Evolutionary conservation across 768 basidiomycete species (phyloP), one percentile per base, ranked within the genome.

Genomic region (Pleurotus cornucopiae): DNA sequence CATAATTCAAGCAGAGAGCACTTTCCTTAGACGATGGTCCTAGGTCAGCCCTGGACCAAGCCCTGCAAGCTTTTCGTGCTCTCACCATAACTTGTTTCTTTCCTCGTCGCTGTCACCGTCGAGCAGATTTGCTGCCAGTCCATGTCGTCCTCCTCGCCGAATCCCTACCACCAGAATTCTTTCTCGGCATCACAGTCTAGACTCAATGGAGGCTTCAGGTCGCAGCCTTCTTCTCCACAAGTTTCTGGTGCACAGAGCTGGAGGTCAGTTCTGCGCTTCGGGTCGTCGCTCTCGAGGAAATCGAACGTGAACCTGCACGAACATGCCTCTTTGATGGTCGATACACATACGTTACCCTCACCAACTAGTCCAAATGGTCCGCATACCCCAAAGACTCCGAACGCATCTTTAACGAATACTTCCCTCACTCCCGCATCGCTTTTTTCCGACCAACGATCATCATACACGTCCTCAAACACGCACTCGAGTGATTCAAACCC

Each of bases 211-310:
- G 53, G 20, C 30, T 55, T 39, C 11, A 53, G 51, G 51, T 23
- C 39, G 57, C 61, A 67, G 20, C 65, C 64, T 58, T 59, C 64
- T 21, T 66, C 70, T 45, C 68, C 70, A 41, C 66, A 66, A 44
- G 59, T 46, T 48, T 44, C 26, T 30, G 14, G 45, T 43, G 62
- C 73, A 59, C 65, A 68, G 46, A 65, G 75, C 51, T 91, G 89
- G 89, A 90, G 85, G 70, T 83, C 86, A 18, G 78, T 90, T 59
- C 85, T 91, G 73, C 83, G 88, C 59, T 74, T 90, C 57, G 83
- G 76, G 23, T 86, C 75, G 63, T 69, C 77, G 30, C 86, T 87
- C 6, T 81, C 82, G 48, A 86, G 81, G 74, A 89, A 84, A 71
- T 70, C 77, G 34, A 60, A 73, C 18, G 66, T 61, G 43, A 75